A percentile compares a stretch with the other conserved stretches of the same genome.
Evolutionary conservation across 2,329 filamentous ascomycete species (phyloP).

Genomic region (Colletotrichum gigasporum): DNA sequence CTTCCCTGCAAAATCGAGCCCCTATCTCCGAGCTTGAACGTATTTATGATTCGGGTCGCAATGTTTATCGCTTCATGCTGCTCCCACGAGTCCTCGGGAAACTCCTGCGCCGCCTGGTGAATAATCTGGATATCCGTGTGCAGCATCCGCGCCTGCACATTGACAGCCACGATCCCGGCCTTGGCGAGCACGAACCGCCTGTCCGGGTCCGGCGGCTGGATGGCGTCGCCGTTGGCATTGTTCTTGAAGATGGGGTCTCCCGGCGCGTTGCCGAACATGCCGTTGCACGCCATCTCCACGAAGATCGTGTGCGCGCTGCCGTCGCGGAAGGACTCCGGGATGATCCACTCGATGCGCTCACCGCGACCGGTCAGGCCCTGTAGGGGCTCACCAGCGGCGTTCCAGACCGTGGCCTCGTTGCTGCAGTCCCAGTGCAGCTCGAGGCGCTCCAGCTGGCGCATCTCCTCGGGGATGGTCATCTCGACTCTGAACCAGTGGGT

Average conservation of each 20-base stretch:
- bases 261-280: constrained; percentile 66
- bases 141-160: constrained; percentile 67
- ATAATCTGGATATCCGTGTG: constrained; percentile 76
- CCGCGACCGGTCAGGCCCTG: constrained; percentile 73
- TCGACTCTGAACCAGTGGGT: constrained; percentile 75
- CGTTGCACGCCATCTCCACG: constrained; percentile 77
- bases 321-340: constrained; percentile 66
- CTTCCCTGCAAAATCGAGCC: constrained; percentile 64
- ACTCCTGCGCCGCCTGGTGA: constrained; percentile 70
- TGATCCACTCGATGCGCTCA: constrained; percentile 71
- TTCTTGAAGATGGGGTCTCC: constrained; percentile 35
- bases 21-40: constrained; percentile 68
- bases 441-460: constrained; percentile 64
- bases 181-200: constrained; percentile 64
- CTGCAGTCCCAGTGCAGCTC: constrained; percentile 78
- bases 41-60: constrained; percentile 71
- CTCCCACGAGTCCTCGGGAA: constrained; percentile 70
- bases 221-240: constrained; percentile 63
- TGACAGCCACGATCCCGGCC: constrained; percentile 71
- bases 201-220: constrained; percentile 69
- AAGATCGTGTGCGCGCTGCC: constrained; percentile 71
- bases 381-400: constrained; percentile 67
- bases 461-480: constrained; percentile 64
- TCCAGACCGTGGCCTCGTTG: constrained; percentile 74
- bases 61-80: constrained; percentile 69